Evolutionary conservation across 163 green algal species (phyloP).

Genomic region (Volvox carteri): DNA sequence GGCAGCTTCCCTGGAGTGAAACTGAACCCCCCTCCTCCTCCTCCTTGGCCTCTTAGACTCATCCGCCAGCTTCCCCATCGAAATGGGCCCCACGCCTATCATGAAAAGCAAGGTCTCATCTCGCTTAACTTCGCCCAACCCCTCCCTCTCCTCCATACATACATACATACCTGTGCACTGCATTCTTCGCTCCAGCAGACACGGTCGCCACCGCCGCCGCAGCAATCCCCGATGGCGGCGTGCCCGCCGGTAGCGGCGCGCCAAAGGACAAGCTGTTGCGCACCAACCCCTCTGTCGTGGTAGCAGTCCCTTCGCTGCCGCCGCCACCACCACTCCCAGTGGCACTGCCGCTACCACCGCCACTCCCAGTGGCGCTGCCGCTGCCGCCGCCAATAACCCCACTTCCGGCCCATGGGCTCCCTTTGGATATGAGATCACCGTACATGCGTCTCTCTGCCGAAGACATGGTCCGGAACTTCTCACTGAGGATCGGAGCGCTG

Average conservation of each 20-base stretch:
- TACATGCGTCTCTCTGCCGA: slow-evolving; percentile 45
- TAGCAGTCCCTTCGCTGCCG: neutral
- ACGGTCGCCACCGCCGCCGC: neutral
- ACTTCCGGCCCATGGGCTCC: neutral
- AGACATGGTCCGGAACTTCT: slow-evolving; percentile 44
- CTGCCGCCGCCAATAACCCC: no score
- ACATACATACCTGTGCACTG: slow-evolving; percentile 5
- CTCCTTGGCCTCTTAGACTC: no score
- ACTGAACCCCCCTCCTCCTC: no score
- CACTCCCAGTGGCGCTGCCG: neutral
- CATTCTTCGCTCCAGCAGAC: slow-evolving; percentile 1
- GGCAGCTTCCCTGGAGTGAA: no score
- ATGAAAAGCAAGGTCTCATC: no score
- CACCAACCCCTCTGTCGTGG: neutral
- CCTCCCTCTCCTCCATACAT: neutral
- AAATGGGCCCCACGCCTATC: no score
- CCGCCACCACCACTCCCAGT: neutral
- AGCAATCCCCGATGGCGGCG: neutral
- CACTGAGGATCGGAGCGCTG: neutral
- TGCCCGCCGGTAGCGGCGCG: neutral
- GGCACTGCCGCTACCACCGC: neutral
- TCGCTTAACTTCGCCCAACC: no score
- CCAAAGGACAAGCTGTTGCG: slow-evolving; percentile 21
- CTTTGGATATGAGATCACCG: neutral
- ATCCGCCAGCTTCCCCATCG: no score